phyloP scores from a whole-genome alignment of 345 rosid species.

The Boechera stricta region DNA sequence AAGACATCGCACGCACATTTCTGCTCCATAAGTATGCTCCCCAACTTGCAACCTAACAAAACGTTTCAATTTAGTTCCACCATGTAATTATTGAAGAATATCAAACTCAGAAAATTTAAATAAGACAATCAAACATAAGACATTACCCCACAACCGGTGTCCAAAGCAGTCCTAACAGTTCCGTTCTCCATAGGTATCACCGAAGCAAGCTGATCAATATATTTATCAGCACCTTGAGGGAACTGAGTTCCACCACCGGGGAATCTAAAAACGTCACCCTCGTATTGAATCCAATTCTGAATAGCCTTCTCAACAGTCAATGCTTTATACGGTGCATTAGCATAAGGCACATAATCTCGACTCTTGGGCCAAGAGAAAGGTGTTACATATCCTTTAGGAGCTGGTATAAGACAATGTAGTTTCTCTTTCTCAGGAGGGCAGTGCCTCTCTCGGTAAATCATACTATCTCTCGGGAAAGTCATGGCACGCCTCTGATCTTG shows the following conservation, averaged over 20 bases:
- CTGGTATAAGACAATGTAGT: constrained; percentile 83
- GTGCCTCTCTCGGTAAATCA: constrained; percentile 94
- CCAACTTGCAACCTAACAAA: constrained; percentile 91
- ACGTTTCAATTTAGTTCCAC: constrained; percentile 6
- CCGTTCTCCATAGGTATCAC: constrained; percentile 90
- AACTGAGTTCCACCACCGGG: constrained; percentile 99
- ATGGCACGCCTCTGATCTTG: constrained; percentile 96
- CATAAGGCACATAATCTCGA: constrained; percentile 95
- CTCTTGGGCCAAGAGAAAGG: constrained; percentile 99
- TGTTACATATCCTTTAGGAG: constrained; percentile 92
- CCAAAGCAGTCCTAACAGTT: constrained; percentile 93
- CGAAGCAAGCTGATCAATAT: constrained; percentile 91
- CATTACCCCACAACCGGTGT: constrained; percentile 99
- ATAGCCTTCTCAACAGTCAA: constrained; percentile 99
- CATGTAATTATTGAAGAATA: not conserved
- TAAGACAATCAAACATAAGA: constrained; percentile 2
- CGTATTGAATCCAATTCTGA: constrained; percentile 98
- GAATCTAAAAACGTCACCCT: constrained; percentile 93
- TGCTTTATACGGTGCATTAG: constrained; percentile 97
- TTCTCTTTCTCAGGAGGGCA: constrained; percentile 79
- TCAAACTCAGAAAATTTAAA: not conserved
- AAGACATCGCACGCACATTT: constrained; percentile 94
- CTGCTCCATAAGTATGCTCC: constrained; percentile 99
- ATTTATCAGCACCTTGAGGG: constrained; percentile 98
- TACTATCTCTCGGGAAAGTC: constrained; percentile 94